Percentiles rank a stretch among this genome's conserved stretches.
phyloP scores from a whole-genome alignment of 352 stramenopile species.

The Globisporangium canariense region DNA sequence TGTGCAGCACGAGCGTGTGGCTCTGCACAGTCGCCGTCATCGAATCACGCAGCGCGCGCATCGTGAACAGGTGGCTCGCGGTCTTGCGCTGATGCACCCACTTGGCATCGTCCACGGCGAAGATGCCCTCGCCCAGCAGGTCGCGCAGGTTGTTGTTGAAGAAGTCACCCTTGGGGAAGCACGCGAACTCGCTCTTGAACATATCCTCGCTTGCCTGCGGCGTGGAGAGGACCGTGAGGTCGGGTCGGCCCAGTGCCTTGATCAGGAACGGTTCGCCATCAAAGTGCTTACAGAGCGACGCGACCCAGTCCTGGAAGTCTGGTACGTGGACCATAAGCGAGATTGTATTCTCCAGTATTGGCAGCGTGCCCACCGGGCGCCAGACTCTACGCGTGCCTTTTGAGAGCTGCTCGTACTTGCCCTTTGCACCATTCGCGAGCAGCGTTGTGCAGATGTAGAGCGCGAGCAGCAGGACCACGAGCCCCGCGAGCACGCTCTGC shows the following conservation, averaged over 20 bases:
- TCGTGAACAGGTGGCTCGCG: constrained; percentile 23
- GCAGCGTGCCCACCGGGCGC: constrained; percentile 21
- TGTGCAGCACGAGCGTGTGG: background rate
- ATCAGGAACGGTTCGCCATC: constrained; percentile 34
- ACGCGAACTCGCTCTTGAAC: constrained; percentile 39
- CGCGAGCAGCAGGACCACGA: background rate
- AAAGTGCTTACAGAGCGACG: constrained; percentile 25
- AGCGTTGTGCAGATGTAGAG: constrained; percentile 9
- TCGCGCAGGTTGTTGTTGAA: constrained; percentile 32
- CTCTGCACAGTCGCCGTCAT: constrained; percentile 21
- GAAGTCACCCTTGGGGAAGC: constrained; percentile 46
- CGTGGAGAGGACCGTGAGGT: constrained; percentile 38
- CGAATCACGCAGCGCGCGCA: constrained; percentile 24
- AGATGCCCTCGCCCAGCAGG: constrained; percentile 26
- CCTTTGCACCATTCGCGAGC: background rate
- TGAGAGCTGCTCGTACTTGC: background rate
- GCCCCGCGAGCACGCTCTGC: background rate
- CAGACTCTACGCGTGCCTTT: constrained; percentile 8
- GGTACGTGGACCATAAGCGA: constrained; percentile 27
- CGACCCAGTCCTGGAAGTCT: constrained; percentile 44
- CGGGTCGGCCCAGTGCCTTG: constrained; percentile 24
- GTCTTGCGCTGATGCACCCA: constrained; percentile 44
- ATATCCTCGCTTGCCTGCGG: constrained; percentile 46
- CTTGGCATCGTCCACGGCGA: constrained; percentile 14
- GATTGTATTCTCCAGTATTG: constrained; percentile 36